Evolutionary conservation across 495 filamentous ascomycete genomes (phyloP).

Genomic region (Geoglossum glabrum): DNA sequence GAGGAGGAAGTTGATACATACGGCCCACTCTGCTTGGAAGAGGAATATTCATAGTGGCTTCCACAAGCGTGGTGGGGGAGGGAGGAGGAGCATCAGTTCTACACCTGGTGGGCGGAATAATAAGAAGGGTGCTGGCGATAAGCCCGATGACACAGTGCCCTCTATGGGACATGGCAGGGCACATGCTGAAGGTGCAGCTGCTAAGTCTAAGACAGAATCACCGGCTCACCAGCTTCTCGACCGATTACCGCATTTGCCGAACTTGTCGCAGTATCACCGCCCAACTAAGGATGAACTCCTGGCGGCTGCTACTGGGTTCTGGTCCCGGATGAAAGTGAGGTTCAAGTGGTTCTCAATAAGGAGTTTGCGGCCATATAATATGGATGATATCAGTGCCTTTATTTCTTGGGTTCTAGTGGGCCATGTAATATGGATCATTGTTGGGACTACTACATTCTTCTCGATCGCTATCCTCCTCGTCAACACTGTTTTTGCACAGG

Average conservation of each 20-base stretch:
- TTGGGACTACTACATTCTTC: slow-evolving; percentile 95
- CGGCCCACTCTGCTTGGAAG: background rate
- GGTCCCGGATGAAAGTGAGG: slow-evolving; percentile 72
- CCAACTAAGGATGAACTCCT: slow-evolving; percentile 89
- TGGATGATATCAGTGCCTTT: slow-evolving; percentile 86
- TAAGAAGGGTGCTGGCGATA: slow-evolving; percentile 2
- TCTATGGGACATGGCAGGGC: slow-evolving; percentile 7
- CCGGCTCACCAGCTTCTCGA: slow-evolving; percentile 28
- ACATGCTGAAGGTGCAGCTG: background rate
- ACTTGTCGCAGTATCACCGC: slow-evolving; percentile 53
- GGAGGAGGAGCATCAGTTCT: slow-evolving; percentile 26
- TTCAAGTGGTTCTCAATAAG: slow-evolving; percentile 98
- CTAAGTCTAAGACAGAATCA: background rate
- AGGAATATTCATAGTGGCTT: background rate
- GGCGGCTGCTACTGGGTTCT: slow-evolving; percentile 78
- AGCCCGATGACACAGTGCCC: slow-evolving; percentile 1
- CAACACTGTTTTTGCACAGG: slow-evolving; percentile 93
- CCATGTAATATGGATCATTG: slow-evolving; percentile 81
- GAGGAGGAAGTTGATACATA: background rate
- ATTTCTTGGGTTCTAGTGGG: slow-evolving; percentile 89
- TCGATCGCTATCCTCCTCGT: slow-evolving; percentile 72
- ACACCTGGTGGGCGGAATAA: slow-evolving; percentile 15
- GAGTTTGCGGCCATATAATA: slow-evolving; percentile 85
- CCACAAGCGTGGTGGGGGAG: slow-evolving; percentile 10
- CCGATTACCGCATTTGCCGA: slow-evolving; percentile 40